phyloP scores from a whole-genome alignment of 2,329 filamentous ascomycete genomes.

The Scedosporium dehoogii region DNA sequence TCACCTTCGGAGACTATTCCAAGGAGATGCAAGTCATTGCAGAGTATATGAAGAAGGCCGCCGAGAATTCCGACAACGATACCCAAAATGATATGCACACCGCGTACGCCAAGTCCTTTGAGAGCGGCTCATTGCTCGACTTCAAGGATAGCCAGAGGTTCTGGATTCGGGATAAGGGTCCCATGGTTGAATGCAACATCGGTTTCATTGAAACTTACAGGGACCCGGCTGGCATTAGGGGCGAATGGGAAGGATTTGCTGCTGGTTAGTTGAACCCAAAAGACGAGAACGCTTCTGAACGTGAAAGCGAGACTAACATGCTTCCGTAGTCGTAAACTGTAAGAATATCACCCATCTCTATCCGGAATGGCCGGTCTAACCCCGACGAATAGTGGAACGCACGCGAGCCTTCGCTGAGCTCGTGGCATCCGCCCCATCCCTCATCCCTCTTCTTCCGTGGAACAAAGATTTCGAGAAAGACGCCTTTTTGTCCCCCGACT shows the following conservation, averaged over 20 bases:
- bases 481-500: slow-evolving; percentile 89
- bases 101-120: slow-evolving; percentile 67
- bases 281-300: background rate
- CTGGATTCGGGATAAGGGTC: slow-evolving; percentile 78
- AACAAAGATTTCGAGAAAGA: slow-evolving; percentile 85
- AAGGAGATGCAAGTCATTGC: slow-evolving; percentile 62
- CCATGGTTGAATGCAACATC: slow-evolving; percentile 69
- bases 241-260: slow-evolving; percentile 80
- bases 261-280: slow-evolving; percentile 31
- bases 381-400: slow-evolving; percentile 51
- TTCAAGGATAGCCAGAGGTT: slow-evolving; percentile 73
- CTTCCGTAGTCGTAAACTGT: slow-evolving; percentile 55
- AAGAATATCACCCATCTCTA: slow-evolving; percentile 8
- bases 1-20: slow-evolving; percentile 67
- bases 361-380: background rate
- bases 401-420: slow-evolving; percentile 81
- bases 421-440: slow-evolving; percentile 66
- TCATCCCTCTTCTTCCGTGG: slow-evolving; percentile 91
- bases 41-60: slow-evolving; percentile 57
- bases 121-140: slow-evolving; percentile 60
- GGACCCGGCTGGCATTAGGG: slow-evolving; percentile 70
- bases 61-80: slow-evolving; percentile 60
- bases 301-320: background rate
- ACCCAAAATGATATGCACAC: slow-evolving; percentile 64
- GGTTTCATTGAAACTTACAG: slow-evolving; percentile 82